Percentiles rank a stretch among this genome's conserved stretches.
These are phyloP conservation scores for Pouteria campechiana DNA, from an alignment of 179 eudicot species.

Conservation along the genomic window DNA sequence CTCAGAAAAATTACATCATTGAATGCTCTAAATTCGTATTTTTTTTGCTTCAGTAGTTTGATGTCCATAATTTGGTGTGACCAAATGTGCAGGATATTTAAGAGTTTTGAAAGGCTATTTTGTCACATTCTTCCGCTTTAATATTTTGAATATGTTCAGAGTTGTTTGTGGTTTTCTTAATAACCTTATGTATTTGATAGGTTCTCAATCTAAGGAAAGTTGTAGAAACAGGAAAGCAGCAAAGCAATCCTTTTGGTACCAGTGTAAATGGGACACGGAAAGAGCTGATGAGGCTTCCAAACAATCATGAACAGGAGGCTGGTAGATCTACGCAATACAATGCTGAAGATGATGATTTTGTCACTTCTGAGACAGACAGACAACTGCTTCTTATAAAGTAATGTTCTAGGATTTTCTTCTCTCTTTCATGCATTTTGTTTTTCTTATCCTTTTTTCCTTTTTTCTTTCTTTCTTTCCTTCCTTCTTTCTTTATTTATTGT, in stretches of 20 bases:
- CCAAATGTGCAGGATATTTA: too few relatives aligned
- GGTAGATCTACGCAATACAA: conserved; percentile 33
- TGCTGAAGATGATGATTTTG: conserved; percentile 58
- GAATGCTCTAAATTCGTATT: too few relatives aligned
- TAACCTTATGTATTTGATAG: conserved; percentile 25
- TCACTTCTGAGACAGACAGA: conserved; percentile 81
- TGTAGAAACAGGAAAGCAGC: conserved; percentile 40
- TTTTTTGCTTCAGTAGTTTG: too few relatives aligned
- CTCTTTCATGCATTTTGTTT: neutral
- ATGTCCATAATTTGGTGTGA: too few relatives aligned
- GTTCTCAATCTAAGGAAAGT: conserved; percentile 66
- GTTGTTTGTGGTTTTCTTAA: too few relatives aligned
- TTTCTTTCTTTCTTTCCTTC: neutral
- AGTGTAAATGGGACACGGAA: conserved; percentile 35
- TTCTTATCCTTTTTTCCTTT: neutral
- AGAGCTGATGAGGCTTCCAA: conserved; percentile 76
- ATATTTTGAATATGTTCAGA: neutral
- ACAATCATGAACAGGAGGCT: conserved; percentile 42
- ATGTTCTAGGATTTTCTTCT: neutral
- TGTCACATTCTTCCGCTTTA: neutral
- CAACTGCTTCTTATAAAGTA: conserved; percentile 85
- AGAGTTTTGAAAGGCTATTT: neutral
- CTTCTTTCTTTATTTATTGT: neutral
- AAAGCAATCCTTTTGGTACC: conserved; percentile 39
- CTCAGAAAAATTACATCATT: too few relatives aligned